Evolutionary conservation across 1,139 yeast species (phyloP).

Genomic region (Pneumocystis jirovecii): DNA sequence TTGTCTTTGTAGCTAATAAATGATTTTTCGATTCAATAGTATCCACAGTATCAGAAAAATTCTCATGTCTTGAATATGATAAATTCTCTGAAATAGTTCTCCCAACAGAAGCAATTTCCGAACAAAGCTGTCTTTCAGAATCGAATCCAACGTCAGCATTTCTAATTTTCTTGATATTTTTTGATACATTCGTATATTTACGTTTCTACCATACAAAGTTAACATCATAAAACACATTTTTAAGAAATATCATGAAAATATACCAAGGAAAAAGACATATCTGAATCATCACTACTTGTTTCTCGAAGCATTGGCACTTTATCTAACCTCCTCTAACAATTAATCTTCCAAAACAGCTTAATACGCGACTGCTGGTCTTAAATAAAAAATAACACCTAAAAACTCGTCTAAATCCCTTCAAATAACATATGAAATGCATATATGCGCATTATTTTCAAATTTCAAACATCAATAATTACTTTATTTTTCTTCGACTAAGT

Average conservation of each 20-base stretch:
- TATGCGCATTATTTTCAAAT: neutral
- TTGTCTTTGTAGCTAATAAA: constrained; percentile 24
- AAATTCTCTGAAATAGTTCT: neutral
- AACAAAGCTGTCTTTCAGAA: neutral
- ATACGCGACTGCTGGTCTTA: neutral
- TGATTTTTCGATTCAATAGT: neutral
- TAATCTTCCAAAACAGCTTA: neutral
- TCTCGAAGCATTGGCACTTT: neutral
- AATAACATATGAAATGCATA: neutral
- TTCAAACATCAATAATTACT: neutral
- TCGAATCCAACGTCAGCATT: neutral
- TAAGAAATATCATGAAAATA: neutral
- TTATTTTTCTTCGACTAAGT: neutral
- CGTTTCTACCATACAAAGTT: neutral
- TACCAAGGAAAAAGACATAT: neutral
- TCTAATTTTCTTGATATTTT: neutral
- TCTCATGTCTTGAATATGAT: neutral
- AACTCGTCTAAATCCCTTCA: neutral
- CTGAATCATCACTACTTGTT: neutral
- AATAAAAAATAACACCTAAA: neutral
- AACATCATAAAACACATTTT: neutral
- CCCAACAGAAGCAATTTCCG: neutral
- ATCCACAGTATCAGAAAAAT: neutral
- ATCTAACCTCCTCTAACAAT: neutral
- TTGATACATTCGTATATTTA: neutral